Evolutionary conservation across 768 basidiomycete species (phyloP).

Genomic region (Filobasidium floriforme): DNA sequence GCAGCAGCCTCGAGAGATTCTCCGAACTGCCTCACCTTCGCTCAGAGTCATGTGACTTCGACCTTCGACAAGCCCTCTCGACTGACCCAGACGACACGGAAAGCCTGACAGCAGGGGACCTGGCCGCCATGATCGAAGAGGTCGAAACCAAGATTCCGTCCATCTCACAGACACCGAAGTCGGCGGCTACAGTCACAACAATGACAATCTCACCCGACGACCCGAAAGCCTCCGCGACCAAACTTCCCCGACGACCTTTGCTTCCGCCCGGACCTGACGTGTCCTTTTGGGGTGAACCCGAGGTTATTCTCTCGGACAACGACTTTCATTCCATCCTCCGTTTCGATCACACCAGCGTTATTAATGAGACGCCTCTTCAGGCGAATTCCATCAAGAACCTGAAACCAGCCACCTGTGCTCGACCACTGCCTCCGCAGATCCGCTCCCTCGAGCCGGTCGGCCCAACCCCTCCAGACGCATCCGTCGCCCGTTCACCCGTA

Average conservation of each 20-base stretch:
- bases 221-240: neutral
- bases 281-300: constrained; percentile 1
- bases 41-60: neutral
- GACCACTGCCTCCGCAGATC: too few species aligned
- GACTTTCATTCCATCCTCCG: neutral
- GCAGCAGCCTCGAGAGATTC: neutral
- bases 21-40: neutral
- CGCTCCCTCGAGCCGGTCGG: neutral
- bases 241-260: neutral
- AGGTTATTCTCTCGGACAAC: neutral
- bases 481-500: neutral
- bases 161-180: too few species aligned
- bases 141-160: too few species aligned
- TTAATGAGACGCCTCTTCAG: too few species aligned
- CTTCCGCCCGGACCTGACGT: constrained; percentile 10
- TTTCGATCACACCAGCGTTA: neutral
- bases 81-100: neutral
- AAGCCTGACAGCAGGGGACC: neutral
- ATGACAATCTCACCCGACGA: too few species aligned
- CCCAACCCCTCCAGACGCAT: neutral
- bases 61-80: neutral
- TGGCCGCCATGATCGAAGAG: neutral
- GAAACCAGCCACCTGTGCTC: too few species aligned
- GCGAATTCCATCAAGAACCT: too few species aligned
- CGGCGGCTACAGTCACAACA: too few species aligned